Evolutionary conservation across 208 protist genomes (phyloP), one percentile per base, ranked within the genome.

Genomic region (Crithidia expoeki): DNA sequence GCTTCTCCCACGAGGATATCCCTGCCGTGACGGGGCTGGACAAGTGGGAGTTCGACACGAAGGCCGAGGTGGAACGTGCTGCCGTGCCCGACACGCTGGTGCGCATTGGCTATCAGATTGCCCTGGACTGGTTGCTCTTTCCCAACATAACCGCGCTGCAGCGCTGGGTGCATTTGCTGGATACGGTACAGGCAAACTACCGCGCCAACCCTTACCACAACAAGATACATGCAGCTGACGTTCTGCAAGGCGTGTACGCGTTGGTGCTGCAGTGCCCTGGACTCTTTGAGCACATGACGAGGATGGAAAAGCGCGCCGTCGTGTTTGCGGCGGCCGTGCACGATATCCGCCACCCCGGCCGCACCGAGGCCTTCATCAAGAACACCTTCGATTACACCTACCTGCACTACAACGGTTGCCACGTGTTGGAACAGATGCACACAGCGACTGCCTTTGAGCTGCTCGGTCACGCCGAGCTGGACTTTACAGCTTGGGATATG

Each of bases 341-440:
- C 72, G 88, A 95, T 57, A 53, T 95, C 38, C 81, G 88, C 10
- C 92, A 96, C 71, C 89, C 92, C 4, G 89, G 81, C 9, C 78
- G 84, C 25, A 79, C 78, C 1, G 71, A 85, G 32, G 72, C 42
- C 4, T 96, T 94, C 63, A 58, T 94, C 11, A 70, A 64, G 12
- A 67, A 68, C 21, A 78, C 67, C 6, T 81, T 86, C 53, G 89
- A 96, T 61, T 78, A 83, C 6, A 61, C 86, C 1, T 89, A 86
- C 38, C 52, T 90, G 28, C 56, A 46, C 19, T 90, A 83, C 75
- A 82, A 82, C 68, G 87, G 76, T 9, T 30, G 46, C 12, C 76
- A 76, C 16, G 82, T 79, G 33, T 70, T 96, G 38, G 89, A 96
- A 67, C 81, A 92, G 51, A 83, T 94, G 81, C 92, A 96, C 81